Evolutionary conservation across 192 early-diverging fungal genomes (phyloP), one percentile per base, ranked within the genome.

Genomic region (Coemansia sp.): DNA sequence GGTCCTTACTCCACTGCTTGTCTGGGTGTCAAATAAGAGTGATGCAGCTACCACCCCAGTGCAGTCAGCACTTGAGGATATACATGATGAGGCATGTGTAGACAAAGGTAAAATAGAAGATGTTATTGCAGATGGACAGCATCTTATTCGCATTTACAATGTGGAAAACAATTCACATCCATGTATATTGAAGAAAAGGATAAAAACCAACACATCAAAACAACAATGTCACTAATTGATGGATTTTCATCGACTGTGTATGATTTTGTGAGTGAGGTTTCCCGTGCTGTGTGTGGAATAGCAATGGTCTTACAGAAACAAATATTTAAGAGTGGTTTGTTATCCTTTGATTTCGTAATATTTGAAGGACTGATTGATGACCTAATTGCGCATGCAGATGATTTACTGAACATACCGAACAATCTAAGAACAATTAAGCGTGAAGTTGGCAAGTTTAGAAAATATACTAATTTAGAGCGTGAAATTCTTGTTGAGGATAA

Each of bases 121-220:
- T 32, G 32, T 32, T 32, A 32, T 32, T 32, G 32, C 32, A 32
- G 32, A 32, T 32, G 32, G 32, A 4, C 32, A 32, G 32, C 32
- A 32, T 32, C 32, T 32, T 4, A 88, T 95, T 57, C 87, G 93
- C 40, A 78, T 92, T 0, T 92, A 86, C 67, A 70, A 74, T 26
- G 84, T 72, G 1, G 84, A 86, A 45, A 21, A 76, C 82, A 79
- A 3, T 95, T 95, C 54, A 72, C 77, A 41, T 41, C 47, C 1
- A 46, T 74, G 6, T 89, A 91, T 49, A 72, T 82, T 18, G 63
- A 79, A 5, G 69, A 85, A 7, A 81, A 84, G 10, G 87, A 93
- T 71, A 74, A 88, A 8, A 88, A 89, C 48, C 79, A 85, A 6
- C 70, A 85, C 0, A 83, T 87, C 41, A 71, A 63, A 72, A 84